phyloP scores from a whole-genome alignment of 148 eudicot species.

The Fagopyrum tataricum region DNA sequence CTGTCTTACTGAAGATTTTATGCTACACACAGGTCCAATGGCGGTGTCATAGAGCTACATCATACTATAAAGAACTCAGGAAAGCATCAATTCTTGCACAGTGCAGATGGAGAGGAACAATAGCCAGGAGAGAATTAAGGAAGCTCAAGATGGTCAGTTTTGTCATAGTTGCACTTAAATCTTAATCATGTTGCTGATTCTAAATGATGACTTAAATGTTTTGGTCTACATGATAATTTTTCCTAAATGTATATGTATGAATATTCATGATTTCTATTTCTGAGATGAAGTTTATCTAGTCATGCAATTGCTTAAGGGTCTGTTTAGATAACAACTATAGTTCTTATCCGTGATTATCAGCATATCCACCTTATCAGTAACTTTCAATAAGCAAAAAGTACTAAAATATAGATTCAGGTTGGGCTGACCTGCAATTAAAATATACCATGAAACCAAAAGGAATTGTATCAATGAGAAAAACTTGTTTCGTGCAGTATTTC shows the following conservation, averaged over 20 bases:
- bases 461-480: not conserved
- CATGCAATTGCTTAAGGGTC: not conserved
- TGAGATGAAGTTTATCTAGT: not conserved
- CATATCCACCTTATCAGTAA: no score
- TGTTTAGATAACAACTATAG: no score
- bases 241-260: not conserved
- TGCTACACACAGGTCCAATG: slow-evolving; percentile 45
- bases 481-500: not conserved
- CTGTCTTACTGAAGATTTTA: slow-evolving; percentile 17
- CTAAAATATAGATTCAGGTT: not conserved
- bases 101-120: slow-evolving; percentile 87
- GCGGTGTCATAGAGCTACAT: slow-evolving; percentile 69
- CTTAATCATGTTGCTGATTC: not conserved
- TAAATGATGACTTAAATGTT: not conserved
- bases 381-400: no score
- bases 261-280: not conserved
- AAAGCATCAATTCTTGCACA: slow-evolving; percentile 69
- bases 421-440: not conserved
- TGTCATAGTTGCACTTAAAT: slow-evolving; percentile 10
- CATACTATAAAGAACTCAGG: slow-evolving; percentile 58
- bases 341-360: no score
- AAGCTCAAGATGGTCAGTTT: slow-evolving; percentile 79
- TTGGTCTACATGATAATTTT: not conserved
- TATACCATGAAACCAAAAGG: not conserved
- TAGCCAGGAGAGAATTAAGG: slow-evolving; percentile 64